These are phyloP conservation scores for Trifolium repens DNA, from an alignment of 306 rosid species.

Conservation along the genomic window DNA sequence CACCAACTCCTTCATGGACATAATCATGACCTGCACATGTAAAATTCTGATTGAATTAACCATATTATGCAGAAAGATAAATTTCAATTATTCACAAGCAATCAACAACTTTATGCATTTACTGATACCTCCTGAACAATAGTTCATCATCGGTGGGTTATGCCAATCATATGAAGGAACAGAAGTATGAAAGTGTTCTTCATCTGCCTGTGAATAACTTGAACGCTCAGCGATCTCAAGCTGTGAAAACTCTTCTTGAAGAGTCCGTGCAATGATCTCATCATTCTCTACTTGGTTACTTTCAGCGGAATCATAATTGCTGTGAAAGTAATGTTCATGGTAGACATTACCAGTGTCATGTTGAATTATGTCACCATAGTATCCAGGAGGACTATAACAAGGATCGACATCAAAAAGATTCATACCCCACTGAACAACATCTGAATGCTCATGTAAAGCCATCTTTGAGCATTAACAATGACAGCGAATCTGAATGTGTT, in stretches of 20 bases:
- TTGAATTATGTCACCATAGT: slow-evolving; percentile 52
- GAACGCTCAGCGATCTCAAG: slow-evolving; percentile 60
- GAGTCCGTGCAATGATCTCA: slow-evolving; percentile 74
- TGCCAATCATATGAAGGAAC: slow-evolving; percentile 60
- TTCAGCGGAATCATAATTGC: slow-evolving; percentile 54
- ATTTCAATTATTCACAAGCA: slow-evolving; percentile 9
- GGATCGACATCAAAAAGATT: slow-evolving; percentile 62
- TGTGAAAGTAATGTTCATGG: slow-evolving; percentile 51
- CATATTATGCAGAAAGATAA: slow-evolving; percentile 25
- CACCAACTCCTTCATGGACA: slow-evolving; percentile 49
- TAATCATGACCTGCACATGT: slow-evolving; percentile 50
- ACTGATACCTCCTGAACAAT: slow-evolving; percentile 57
- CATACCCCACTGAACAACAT: slow-evolving; percentile 69
- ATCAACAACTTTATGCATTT: slow-evolving; percentile 20
- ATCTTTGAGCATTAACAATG: slow-evolving; percentile 45
- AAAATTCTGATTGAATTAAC: slow-evolving; percentile 33
- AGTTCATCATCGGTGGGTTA: slow-evolving; percentile 54
- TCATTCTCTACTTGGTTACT: slow-evolving; percentile 69
- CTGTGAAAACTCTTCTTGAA: slow-evolving; percentile 77
- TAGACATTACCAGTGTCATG: slow-evolving; percentile 50
- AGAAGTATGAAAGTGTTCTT: slow-evolving; percentile 54
- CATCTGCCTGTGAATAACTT: slow-evolving; percentile 50
- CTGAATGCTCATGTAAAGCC: slow-evolving; percentile 67
- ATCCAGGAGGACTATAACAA: slow-evolving; percentile 48
- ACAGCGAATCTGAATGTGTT: slow-evolving; percentile 36